Evolutionary conservation across 192 early-diverging fungal species (phyloP), one percentile per base, ranked within the genome.

Genomic region (Phlyctochytrium bullatum): DNA sequence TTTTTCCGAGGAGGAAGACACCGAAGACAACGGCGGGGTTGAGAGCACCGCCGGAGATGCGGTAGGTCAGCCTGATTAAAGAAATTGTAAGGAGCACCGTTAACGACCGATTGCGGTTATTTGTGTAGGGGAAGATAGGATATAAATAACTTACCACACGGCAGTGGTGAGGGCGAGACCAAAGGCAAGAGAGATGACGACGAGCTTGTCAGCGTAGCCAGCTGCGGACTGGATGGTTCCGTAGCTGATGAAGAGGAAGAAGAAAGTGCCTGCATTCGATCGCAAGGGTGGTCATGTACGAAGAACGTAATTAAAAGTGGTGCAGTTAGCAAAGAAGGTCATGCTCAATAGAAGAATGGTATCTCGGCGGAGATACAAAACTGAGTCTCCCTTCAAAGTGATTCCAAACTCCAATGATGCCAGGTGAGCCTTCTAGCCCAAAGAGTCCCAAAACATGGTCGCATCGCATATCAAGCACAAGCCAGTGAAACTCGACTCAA

Each of bases 11-110:
- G 35, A 86, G 69, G 40, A 87, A 56, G n/a, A 88, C 76, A 24
- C 78, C 76, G 12, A 90, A 60, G n/a, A 82, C 76, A 25, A 90
- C 77, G 17, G 88, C 84, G 2, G 89, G 86, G 65, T 90, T 90
- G 61, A 90, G 75, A 4, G 77, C 77, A 3, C 86, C 82, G n/a
- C 86, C 88, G 4, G 82, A 87, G 54, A 87, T 80, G 20, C 78
- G 74, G 60, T 78, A 79, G 16, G 64, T 57, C 54, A 57, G 27
- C 40, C 40, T 47, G 40, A 47, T 6, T 47, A 47, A 14, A 6
- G 40, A n/a, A n/a, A n/a, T n/a, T n/a, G n/a, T n/a, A n/a, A n/a
- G n/a, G n/a, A n/a, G n/a, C n/a, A n/a, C n/a, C n/a, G n/a, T n/a
- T n/a, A n/a, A n/a, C n/a, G n/a, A n/a, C n/a, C n/a, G n/a, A n/a